phyloP scores from a whole-genome alignment of 2,329 filamentous ascomycete species.

The Verticillium tricorpus region DNA sequence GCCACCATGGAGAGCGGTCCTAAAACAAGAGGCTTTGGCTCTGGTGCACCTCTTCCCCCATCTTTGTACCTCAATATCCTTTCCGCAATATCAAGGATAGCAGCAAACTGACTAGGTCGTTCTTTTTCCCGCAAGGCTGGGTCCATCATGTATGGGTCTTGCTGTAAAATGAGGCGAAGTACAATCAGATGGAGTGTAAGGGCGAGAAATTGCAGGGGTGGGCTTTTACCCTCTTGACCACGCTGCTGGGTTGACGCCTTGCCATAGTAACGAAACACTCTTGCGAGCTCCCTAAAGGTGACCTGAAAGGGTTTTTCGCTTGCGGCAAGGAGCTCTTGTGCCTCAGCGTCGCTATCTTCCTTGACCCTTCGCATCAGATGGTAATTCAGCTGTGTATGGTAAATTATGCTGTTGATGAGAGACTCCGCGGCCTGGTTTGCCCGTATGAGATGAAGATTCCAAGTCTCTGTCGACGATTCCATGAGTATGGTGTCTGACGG shows the following conservation, averaged over 20 bases:
- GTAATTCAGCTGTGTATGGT: not conserved
- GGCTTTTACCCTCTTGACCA: not conserved
- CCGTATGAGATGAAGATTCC: not conserved
- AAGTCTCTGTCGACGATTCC: not conserved
- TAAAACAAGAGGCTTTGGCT: not conserved
- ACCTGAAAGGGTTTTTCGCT: not conserved
- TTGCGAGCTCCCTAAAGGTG: not conserved
- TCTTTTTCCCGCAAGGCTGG: not conserved
- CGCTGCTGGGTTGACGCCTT: not conserved
- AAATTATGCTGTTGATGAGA: conserved; percentile 6
- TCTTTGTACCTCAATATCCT: not conserved
- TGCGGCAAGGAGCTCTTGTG: not conserved
- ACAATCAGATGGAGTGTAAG: not conserved
- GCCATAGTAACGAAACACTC: not conserved
- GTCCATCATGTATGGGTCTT: not conserved
- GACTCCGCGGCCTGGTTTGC: conserved; percentile 6
- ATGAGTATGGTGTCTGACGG: not conserved
- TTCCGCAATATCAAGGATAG: conserved; percentile 1
- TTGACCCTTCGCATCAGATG: not conserved
- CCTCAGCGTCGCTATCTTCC: not conserved
- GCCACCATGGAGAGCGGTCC: conserved; percentile 8
- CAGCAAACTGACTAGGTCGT: not conserved
- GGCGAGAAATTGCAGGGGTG: not conserved
- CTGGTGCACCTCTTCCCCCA: not conserved
- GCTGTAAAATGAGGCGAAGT: not conserved